phyloP scores from a whole-genome alignment of 23 red algal species.

The Gracilaria caudata region DNA sequence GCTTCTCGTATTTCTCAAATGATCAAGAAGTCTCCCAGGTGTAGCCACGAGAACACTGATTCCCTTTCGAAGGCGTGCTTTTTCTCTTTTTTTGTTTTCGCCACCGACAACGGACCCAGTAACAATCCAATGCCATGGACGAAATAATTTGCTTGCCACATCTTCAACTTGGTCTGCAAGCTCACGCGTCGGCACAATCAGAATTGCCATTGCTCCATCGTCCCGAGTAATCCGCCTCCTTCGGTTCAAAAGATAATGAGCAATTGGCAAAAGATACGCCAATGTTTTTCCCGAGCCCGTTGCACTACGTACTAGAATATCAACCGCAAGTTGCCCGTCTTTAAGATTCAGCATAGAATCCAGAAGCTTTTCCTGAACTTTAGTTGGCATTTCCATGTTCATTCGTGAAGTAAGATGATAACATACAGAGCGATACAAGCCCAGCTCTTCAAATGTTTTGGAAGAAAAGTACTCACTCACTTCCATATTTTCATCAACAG shows the following conservation, averaged over 20 bases:
- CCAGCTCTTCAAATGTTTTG: conserved; percentile 54
- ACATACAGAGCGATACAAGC: conserved; percentile 72
- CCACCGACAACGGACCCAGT: conserved; percentile 74
- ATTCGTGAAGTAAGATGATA: conserved; percentile 67
- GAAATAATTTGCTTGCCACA: conserved; percentile 73
- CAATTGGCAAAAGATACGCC: conserved; percentile 88
- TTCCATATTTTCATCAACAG: neutral
- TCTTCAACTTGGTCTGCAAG: conserved; percentile 93
- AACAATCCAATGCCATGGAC: conserved; percentile 94
- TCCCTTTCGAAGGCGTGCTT: conserved; percentile 90
- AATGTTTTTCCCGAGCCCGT: conserved; percentile 99
- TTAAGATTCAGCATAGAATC: conserved; percentile 48
- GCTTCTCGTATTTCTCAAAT: conserved; percentile 86
- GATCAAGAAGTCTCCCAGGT: conserved; percentile 92
- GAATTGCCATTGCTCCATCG: conserved; percentile 76
- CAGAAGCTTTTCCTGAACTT: conserved; percentile 71
- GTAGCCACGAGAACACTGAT: conserved; percentile 88
- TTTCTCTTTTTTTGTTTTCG: conserved; percentile 84
- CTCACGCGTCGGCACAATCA: conserved; percentile 94
- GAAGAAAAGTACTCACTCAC: conserved; percentile 10
- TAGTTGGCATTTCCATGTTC: conserved; percentile 57
- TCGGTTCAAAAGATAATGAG: conserved; percentile 72
- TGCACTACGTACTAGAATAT: conserved; percentile 71
- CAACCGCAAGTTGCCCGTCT: conserved; percentile 31
- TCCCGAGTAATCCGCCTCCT: conserved; percentile 52